Conservation (phyloP, 495 filamentous ascomycete genomes). For the Tuber melanosporum region DNA sequence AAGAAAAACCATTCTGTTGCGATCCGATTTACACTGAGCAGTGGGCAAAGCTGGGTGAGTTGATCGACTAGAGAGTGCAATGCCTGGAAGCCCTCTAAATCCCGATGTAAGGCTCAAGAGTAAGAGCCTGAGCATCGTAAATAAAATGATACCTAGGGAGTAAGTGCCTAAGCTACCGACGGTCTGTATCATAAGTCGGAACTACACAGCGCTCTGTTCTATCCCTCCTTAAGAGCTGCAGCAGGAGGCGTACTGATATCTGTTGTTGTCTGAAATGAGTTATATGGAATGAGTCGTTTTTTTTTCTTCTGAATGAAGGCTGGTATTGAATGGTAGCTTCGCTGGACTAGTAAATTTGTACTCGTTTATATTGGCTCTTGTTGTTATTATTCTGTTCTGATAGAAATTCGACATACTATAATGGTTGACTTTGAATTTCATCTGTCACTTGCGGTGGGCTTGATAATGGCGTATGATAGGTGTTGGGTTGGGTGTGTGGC, state of each 20-base stretch:
- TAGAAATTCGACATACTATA: too few relatives aligned
- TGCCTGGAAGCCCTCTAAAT: not conserved
- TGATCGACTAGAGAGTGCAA: not conserved
- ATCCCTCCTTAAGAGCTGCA: not conserved
- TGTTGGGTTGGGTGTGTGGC: not conserved
- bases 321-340: too few relatives aligned
- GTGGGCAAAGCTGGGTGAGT: not conserved
- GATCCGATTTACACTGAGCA: not conserved
- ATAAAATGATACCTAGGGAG: not conserved
- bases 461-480: not conserved
- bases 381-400: too few relatives aligned
- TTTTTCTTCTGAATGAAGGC: too few relatives aligned
- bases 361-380: too few relatives aligned
- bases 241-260: not conserved
- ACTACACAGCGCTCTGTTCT: not conserved
- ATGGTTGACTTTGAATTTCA: too few relatives aligned
- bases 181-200: not conserved
- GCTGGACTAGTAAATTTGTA: too few relatives aligned
- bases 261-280: too few relatives aligned
- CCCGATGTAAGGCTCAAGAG: not conserved
- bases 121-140: not conserved
- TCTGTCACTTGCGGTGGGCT: not conserved
- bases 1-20: not conserved
- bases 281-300: too few relatives aligned
- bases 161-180: not conserved